These are phyloP conservation scores for Polytolypa hystricis DNA, from an alignment of 2,329 filamentous ascomycete species.

Conservation along the genomic window DNA sequence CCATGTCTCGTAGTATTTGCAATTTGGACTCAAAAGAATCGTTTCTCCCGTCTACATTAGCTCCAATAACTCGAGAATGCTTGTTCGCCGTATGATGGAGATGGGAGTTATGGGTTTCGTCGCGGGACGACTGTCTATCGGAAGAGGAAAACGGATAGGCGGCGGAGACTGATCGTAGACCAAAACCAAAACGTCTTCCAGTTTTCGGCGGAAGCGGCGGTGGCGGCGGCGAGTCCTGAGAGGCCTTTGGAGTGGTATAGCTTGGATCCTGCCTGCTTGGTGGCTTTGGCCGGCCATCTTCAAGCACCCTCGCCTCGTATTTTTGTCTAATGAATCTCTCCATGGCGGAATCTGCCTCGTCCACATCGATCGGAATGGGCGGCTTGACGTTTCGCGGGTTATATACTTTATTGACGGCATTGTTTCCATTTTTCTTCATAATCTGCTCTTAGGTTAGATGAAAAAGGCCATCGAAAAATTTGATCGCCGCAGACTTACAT, in stretches of 20 bases:
- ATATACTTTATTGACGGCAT: conserved; percentile 73
- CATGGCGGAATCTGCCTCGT: conserved; percentile 89
- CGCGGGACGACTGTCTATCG: conserved; percentile 40
- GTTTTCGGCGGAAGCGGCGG: conserved; percentile 49
- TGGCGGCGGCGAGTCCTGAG: conserved; percentile 41
- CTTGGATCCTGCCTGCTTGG: conserved; percentile 45
- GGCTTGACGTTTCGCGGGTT: conserved; percentile 77
- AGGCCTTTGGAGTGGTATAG: conserved; percentile 39
- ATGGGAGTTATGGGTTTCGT: conserved; percentile 16
- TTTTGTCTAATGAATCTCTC: conserved; percentile 92
- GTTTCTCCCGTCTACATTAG: conserved; percentile 45
- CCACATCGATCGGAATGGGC: conserved; percentile 75
- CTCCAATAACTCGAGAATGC: conserved; percentile 44
- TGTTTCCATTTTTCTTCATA: conserved; percentile 89
- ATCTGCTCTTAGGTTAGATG: conserved; percentile 47
- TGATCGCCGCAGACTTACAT: conserved; percentile 52
- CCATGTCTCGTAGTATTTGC: conserved; percentile 72
- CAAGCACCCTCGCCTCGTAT: conserved; percentile 59
- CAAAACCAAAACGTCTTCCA: conserved; percentile 50
- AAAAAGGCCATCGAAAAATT: no score
- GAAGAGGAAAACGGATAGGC: conserved; percentile 54
- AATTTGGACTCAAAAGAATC: conserved; percentile 61
- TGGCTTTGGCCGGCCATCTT: conserved; percentile 34
- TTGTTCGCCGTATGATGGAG: conserved; percentile 45
- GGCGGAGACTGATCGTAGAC: conserved; percentile 58